Conservation (phyloP, 495 filamentous ascomycete species). For the Aspergillus haitiensis region DNA sequence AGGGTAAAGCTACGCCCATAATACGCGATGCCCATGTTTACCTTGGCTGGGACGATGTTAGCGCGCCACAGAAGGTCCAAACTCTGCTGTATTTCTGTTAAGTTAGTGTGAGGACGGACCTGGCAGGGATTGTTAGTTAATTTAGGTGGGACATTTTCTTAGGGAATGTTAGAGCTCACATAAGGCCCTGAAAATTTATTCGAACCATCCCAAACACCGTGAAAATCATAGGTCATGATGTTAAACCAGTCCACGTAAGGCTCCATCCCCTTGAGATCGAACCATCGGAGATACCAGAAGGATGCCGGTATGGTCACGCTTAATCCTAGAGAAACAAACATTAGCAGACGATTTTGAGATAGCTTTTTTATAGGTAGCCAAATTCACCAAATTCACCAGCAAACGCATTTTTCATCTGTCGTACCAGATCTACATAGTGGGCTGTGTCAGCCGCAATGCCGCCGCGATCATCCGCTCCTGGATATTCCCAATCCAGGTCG, state of each 20-base stretch:
- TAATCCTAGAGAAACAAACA: not conserved
- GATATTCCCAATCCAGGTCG: conserved; percentile 41
- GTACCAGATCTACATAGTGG: conserved; percentile 39
- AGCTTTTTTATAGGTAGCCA: too few relatives aligned
- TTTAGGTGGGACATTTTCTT: too few relatives aligned
- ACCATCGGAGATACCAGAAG: conserved; percentile 42
- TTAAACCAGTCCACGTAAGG: conserved; percentile 50
- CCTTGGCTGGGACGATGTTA: conserved; percentile 40
- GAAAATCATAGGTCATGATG: conserved; percentile 52
- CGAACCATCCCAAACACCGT: conserved; percentile 30
- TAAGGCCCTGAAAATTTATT: not conserved
- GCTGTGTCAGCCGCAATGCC: conserved; percentile 37
- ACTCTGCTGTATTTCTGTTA: conserved; percentile 54
- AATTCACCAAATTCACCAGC: not conserved
- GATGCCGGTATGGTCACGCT: conserved; percentile 10
- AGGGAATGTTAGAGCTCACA: too few relatives aligned
- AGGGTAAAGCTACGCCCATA: conserved; percentile 48
- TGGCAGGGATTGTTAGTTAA: not conserved
- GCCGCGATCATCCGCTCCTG: conserved; percentile 41
- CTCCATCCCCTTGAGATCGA: conserved; percentile 42
- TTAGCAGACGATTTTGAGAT: too few relatives aligned
- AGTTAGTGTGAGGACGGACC: conserved; percentile 49
- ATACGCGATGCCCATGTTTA: conserved; percentile 48
- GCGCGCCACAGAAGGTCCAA: conserved; percentile 35
- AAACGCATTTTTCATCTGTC: not conserved